Evolutionary conservation across 768 basidiomycete species (phyloP).

Genomic region (Pisolithus sp.): DNA sequence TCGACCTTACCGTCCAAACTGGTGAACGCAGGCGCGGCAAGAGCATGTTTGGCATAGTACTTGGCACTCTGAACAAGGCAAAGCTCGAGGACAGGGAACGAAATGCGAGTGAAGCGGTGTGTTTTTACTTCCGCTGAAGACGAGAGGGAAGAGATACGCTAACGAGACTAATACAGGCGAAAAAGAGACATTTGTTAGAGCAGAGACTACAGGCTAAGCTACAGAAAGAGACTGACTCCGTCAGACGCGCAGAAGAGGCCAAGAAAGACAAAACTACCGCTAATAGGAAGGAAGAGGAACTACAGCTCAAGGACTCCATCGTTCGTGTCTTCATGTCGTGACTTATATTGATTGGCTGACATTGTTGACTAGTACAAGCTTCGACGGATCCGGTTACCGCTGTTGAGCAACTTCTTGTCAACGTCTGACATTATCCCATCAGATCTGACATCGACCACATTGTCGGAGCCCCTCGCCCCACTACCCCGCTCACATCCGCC

Average conservation of each 20-base stretch:
- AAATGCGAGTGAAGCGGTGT: slow-evolving; percentile 78
- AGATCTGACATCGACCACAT: slow-evolving; percentile 25
- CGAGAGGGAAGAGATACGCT: slow-evolving; percentile 5
- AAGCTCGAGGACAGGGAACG: slow-evolving; percentile 83
- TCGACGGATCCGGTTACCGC: slow-evolving; percentile 62
- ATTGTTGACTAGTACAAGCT: slow-evolving; percentile 55
- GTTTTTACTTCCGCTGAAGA: slow-evolving; percentile 10
- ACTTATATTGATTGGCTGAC: background rate
- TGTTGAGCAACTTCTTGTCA: slow-evolving; percentile 67
- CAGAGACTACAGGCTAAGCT: slow-evolving; percentile 82
- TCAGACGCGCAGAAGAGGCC: slow-evolving; percentile 78
- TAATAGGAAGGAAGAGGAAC: slow-evolving; percentile 75
- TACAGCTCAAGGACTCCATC: slow-evolving; percentile 75
- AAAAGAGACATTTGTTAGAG: slow-evolving; percentile 78
- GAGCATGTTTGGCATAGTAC: slow-evolving; percentile 79
- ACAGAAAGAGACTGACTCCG: slow-evolving; percentile 78
- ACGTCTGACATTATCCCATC: slow-evolving; percentile 63
- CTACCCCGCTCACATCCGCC: slow-evolving; percentile 65
- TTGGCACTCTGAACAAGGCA: slow-evolving; percentile 82
- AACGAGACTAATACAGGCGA: slow-evolving; percentile 45
- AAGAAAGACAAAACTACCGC: slow-evolving; percentile 76
- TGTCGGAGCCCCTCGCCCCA: slow-evolving; percentile 35
- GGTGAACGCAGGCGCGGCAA: slow-evolving; percentile 79
- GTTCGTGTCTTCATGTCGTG: slow-evolving; percentile 36
- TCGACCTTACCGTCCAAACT: slow-evolving; percentile 50